These are phyloP conservation scores for Tricholoma furcatifolium DNA, from an alignment of 768 basidiomycete genomes.

Conservation along the genomic window DNA sequence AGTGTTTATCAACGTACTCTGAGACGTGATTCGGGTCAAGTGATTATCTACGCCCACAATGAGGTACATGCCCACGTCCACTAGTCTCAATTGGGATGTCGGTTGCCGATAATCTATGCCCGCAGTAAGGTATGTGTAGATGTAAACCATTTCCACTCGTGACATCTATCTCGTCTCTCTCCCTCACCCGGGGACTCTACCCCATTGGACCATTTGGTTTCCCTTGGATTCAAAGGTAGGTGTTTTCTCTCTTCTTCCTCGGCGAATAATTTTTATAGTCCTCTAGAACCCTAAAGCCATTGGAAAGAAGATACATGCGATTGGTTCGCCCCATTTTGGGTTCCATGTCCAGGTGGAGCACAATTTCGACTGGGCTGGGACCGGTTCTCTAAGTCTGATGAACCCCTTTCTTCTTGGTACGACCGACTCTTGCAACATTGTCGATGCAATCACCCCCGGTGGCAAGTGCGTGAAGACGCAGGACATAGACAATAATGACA, in stretches of 20 bases:
- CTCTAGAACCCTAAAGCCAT: not conserved
- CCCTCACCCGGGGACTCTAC: not conserved
- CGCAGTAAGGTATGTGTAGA: no score
- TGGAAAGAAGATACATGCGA: not conserved
- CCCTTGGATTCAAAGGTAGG: not conserved
- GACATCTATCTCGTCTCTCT: not conserved
- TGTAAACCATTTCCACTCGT: not conserved
- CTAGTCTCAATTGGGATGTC: no score
- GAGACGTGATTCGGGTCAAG: not conserved
- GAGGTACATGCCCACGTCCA: no score
- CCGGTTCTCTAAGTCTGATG: not conserved
- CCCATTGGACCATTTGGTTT: conserved; percentile 1
- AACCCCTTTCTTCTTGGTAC: not conserved
- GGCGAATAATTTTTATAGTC: not conserved
- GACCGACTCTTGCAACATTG: conserved; percentile 1
- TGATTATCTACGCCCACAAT: no score
- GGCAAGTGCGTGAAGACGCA: not conserved
- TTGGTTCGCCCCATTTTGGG: not conserved
- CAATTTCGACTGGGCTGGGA: not conserved
- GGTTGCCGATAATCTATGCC: no score
- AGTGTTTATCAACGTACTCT: not conserved
- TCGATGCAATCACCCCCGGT: no score
- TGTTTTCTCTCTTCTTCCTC: not conserved
- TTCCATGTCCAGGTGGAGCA: conserved; percentile 1
- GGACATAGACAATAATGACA: conserved; percentile 3